These are phyloP conservation scores for Leishmania aethiopica DNA, from an alignment of 208 protist species.

Conservation along the genomic window DNA sequence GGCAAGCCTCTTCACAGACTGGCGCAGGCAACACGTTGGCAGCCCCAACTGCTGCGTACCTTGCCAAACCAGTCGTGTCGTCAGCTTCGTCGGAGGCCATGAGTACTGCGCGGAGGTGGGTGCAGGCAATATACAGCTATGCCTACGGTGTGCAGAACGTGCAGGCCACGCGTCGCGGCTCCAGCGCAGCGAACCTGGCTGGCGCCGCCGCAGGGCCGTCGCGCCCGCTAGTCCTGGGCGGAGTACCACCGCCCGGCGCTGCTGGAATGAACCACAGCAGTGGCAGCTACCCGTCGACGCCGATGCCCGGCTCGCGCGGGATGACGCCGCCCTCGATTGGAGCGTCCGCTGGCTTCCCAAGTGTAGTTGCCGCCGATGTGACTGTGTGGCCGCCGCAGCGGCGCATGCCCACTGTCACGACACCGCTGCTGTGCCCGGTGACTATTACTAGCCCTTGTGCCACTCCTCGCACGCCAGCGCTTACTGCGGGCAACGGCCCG, in stretches of 20 bases:
- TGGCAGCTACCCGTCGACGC: slow-evolving; percentile 14
- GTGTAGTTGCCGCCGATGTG: slow-evolving; percentile 4
- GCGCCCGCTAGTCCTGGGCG: background rate
- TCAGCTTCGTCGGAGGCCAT: slow-evolving; percentile 36
- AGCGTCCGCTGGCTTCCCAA: slow-evolving; percentile 1
- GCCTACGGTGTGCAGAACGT: slow-evolving; percentile 38
- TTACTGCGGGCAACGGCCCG: background rate
- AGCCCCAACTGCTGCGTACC: slow-evolving; percentile 24
- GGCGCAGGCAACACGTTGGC: background rate
- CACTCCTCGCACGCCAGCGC: background rate
- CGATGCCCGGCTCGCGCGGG: background rate
- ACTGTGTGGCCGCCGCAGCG: slow-evolving; percentile 17
- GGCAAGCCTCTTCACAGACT: background rate
- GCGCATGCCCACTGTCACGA: background rate
- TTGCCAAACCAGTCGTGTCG: slow-evolving; percentile 45
- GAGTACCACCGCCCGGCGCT: background rate
- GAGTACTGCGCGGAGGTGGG: slow-evolving; percentile 39
- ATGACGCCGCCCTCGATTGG: slow-evolving; percentile 11
- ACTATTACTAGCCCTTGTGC: background rate
- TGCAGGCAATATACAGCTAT: slow-evolving; percentile 63
- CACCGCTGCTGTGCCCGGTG: background rate
- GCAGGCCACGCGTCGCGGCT: background rate
- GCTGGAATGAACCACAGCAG: background rate
- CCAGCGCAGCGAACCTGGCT: slow-evolving; percentile 6
- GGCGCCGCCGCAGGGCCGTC: background rate